Percentiles rank a stretch among this genome's conserved stretches.
phyloP scores from a whole-genome alignment of 176 grass and related monocot genomes.

The Aechmea fasciata region DNA sequence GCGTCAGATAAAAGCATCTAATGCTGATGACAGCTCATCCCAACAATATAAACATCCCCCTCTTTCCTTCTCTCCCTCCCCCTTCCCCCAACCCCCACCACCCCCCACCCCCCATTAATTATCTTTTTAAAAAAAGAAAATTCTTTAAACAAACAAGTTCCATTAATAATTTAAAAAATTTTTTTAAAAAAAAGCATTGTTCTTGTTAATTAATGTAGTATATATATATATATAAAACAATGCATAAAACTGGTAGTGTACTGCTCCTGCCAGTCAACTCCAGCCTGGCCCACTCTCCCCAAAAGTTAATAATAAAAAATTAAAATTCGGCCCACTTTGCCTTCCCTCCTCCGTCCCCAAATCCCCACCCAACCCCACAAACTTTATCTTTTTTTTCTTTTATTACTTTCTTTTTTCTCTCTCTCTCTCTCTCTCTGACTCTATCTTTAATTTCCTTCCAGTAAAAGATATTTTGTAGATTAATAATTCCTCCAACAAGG shows the following conservation, averaged over 20 bases:
- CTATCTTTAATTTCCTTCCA: neutral
- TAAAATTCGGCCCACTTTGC: neutral
- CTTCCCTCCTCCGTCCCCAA: no score
- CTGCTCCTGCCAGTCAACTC: constrained; percentile 24
- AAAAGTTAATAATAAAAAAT: neutral
- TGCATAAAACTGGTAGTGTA: neutral
- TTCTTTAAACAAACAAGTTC: neutral
- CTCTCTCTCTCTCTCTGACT: neutral
- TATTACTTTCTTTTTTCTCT: neutral
- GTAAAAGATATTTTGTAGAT: no score
- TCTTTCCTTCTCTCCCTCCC: constrained; percentile 21
- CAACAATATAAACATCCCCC: constrained; percentile 31
- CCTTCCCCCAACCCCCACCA: neutral
- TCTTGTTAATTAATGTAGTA: neutral
- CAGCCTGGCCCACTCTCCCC: constrained; percentile 12
- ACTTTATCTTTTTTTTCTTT: neutral
- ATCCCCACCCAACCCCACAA: no score
- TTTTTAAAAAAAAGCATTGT: neutral
- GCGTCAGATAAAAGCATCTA: constrained; percentile 66
- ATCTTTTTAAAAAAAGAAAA: no score
- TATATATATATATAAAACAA: neutral
- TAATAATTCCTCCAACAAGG: no score
- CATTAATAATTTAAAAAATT: neutral
- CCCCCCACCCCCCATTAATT: neutral
- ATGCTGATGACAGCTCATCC: constrained; percentile 77